Evolutionary conservation across 768 basidiomycete genomes (phyloP).

Genomic region (Galerina sulciceps): DNA sequence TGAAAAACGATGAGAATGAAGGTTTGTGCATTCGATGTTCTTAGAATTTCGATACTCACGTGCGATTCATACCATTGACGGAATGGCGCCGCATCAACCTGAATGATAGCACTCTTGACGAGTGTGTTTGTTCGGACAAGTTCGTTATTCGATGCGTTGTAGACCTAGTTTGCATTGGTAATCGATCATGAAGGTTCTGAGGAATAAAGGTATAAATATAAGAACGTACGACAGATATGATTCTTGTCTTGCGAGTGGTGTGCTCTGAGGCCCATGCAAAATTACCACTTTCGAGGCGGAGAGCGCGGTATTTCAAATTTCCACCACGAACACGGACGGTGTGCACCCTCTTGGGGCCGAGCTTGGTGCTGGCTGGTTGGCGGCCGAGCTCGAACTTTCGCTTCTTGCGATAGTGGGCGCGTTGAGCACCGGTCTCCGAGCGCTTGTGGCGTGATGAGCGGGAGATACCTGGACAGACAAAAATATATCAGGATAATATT

Average conservation of each 20-base stretch:
- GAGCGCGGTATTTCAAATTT: constrained; percentile 92
- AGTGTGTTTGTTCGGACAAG: constrained; percentile 99
- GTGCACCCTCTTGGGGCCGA: constrained; percentile 95
- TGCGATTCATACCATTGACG: constrained; percentile 99
- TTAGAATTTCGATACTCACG: constrained; percentile 76
- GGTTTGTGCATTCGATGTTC: neutral
- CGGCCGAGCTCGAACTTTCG: constrained; percentile 99
- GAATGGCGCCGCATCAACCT: constrained; percentile 98
- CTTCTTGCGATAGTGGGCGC: constrained; percentile 99
- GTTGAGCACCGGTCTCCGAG: constrained; percentile 89
- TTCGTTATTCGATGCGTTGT: constrained; percentile 99
- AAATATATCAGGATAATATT: constrained; percentile 13
- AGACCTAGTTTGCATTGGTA: constrained; percentile 60
- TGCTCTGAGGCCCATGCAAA: constrained; percentile 99
- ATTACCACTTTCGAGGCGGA: constrained; percentile 96
- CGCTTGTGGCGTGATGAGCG: constrained; percentile 98
- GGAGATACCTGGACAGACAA: constrained; percentile 78
- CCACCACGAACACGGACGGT: constrained; percentile 95
- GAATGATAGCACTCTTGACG: constrained; percentile 95
- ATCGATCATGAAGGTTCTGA: neutral
- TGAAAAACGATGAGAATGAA: constrained; percentile 32
- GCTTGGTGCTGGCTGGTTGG: constrained; percentile 96
- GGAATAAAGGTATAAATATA: neutral
- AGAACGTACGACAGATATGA: constrained; percentile 88
- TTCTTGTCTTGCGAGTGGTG: constrained; percentile 92